Conservation (phyloP, 495 filamentous ascomycete genomes). For the Articulospora tetracladia region DNA sequence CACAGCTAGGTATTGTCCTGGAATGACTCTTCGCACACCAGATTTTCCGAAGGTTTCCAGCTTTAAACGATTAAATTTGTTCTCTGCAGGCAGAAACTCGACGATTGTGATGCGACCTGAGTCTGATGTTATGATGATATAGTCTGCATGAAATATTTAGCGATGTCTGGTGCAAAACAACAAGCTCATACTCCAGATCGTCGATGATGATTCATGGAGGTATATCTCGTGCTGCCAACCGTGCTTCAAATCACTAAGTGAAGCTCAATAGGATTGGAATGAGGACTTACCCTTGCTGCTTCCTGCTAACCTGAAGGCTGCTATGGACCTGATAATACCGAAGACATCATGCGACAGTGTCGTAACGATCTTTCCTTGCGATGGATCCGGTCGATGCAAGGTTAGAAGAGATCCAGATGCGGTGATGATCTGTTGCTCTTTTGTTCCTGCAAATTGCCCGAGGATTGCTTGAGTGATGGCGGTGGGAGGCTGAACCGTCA, state of each 20-base stretch:
- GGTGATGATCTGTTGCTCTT: slow-evolving; percentile 94
- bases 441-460: slow-evolving; percentile 90
- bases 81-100: slow-evolving; percentile 84
- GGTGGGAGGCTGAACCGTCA: slow-evolving; percentile 89
- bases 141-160: slow-evolving; percentile 73
- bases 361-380: slow-evolving; percentile 78
- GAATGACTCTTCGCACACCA: slow-evolving; percentile 88
- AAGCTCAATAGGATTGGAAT: slow-evolving; percentile 46
- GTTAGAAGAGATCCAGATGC: slow-evolving; percentile 87
- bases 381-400: slow-evolving; percentile 80
- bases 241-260: slow-evolving; percentile 92
- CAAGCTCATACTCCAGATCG: slow-evolving; percentile 14
- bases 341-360: slow-evolving; percentile 91
- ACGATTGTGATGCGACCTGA: slow-evolving; percentile 92
- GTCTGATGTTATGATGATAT: slow-evolving; percentile 92
- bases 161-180: slow-evolving; percentile 37
- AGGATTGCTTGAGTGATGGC: slow-evolving; percentile 85
- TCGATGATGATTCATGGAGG: slow-evolving; percentile 19
- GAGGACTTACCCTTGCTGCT: slow-evolving; percentile 89
- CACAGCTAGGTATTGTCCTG: slow-evolving; percentile 89
- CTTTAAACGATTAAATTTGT: slow-evolving; percentile 84
- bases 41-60: slow-evolving; percentile 98
- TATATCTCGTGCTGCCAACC: slow-evolving; percentile 22
- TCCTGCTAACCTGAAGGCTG: slow-evolving; percentile 85
- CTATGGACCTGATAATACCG: slow-evolving; percentile 85